These are phyloP conservation scores for Danielozyma ontarioensis DNA, from an alignment of 805 yeast genomes.

Conservation along the genomic window DNA sequence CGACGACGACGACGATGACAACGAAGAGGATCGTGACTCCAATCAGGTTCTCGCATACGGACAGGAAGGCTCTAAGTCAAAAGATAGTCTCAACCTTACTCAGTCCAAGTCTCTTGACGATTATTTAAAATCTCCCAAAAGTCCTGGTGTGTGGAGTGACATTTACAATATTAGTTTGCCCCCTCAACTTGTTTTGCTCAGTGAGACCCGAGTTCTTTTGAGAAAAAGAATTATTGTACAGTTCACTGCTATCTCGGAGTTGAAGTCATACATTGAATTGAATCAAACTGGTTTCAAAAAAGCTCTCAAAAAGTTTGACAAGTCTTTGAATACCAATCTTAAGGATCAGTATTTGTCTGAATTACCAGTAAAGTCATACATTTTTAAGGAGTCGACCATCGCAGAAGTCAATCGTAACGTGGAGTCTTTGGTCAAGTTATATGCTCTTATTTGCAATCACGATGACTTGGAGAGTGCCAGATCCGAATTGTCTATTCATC, in stretches of 20 bases:
- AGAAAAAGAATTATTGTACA: constrained; percentile 42
- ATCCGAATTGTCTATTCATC: constrained; percentile 51
- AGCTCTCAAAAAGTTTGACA: constrained; percentile 50
- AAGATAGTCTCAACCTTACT: constrained; percentile 1
- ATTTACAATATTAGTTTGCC: constrained; percentile 46
- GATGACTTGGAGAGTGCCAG: constrained; percentile 41
- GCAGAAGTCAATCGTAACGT: constrained; percentile 27
- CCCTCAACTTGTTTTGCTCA: constrained; percentile 45
- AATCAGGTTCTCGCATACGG: constrained; percentile 9
- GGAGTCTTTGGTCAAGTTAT: constrained; percentile 25
- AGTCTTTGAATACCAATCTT: constrained; percentile 39
- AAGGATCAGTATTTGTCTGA: constrained; percentile 40
- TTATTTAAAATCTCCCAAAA: constrained; percentile 32
- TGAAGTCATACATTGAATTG: constrained; percentile 47
- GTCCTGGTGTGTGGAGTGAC: constrained; percentile 27
- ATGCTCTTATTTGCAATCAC: constrained; percentile 37
- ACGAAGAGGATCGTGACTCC: constrained; percentile 19
- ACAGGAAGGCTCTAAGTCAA: constrained; percentile 3
- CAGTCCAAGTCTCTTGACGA: constrained; percentile 26
- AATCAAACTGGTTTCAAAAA: constrained; percentile 50
- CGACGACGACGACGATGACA: constrained; percentile 21
- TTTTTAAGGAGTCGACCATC: constrained; percentile 32
- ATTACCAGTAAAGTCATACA: constrained; percentile 38
- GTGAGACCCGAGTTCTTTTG: constrained; percentile 48
- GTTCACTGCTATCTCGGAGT: constrained; percentile 42